phyloP scores from a whole-genome alignment of 2,329 filamentous ascomycete genomes.

The Fragosphaeria purpurea region DNA sequence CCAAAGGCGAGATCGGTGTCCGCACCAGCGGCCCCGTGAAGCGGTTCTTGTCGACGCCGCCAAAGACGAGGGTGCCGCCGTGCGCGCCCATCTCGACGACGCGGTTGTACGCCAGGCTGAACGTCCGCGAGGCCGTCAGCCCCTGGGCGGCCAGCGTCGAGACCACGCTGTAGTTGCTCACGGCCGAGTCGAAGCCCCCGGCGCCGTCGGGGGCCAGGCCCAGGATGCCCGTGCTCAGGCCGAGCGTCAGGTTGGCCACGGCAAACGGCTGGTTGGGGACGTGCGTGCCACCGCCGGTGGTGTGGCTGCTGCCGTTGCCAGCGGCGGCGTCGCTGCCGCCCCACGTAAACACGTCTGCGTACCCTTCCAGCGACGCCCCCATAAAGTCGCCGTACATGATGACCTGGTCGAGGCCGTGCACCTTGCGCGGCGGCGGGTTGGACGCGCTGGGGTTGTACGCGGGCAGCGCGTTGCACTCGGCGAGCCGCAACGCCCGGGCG shows the following conservation, averaged over 20 bases:
- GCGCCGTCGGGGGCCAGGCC: conserved; percentile 4
- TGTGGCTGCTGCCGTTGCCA: too few relatives aligned
- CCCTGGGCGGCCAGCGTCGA: neutral
- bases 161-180: conserved; percentile 2
- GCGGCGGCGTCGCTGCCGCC: neutral
- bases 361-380: conserved; percentile 1
- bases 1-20: conserved; percentile 1
- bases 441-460: neutral
- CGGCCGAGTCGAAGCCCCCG: conserved; percentile 2
- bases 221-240: conserved; percentile 4
- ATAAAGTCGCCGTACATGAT: neutral
- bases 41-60: conserved; percentile 6
- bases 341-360: conserved; percentile 6
- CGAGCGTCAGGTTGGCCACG: conserved; percentile 4
- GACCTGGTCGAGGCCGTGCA: conserved; percentile 4
- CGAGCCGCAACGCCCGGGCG: neutral
- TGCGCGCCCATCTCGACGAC: neutral
- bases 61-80: conserved; percentile 1
- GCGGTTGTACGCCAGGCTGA: conserved; percentile 1
- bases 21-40: neutral
- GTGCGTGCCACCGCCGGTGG: neutral
- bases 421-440: neutral
- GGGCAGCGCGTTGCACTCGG: neutral
- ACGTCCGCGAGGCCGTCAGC: conserved; percentile 2
- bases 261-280: conserved; percentile 2